phyloP scores from a whole-genome alignment of 495 filamentous ascomycete genomes.

The Aspergillus baeticus region DNA sequence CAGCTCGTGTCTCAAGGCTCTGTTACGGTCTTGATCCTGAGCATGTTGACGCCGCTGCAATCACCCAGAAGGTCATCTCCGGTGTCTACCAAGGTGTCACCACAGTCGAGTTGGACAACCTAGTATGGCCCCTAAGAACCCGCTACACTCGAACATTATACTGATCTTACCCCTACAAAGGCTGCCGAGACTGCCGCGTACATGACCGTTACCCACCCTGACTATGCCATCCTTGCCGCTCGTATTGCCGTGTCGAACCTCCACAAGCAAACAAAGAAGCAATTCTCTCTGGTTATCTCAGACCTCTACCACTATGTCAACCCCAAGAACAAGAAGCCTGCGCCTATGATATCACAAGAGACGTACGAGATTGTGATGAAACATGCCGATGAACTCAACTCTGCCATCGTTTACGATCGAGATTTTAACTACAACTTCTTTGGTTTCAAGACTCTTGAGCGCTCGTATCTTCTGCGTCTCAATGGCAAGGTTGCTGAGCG shows the following conservation, averaged over 20 bases:
- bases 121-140: conserved; percentile 60
- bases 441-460: conserved; percentile 98
- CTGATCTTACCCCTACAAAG: conserved; percentile 46
- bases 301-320: conserved; percentile 97
- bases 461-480: conserved; percentile 91
- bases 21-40: conserved; percentile 97
- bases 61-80: conserved; percentile 98
- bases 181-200: conserved; percentile 98
- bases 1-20: conserved; percentile 91
- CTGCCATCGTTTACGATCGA: conserved; percentile 96
- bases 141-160: not conserved
- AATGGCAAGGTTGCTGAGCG: conserved; percentile 93
- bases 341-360: conserved; percentile 89
- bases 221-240: conserved; percentile 97
- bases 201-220: conserved; percentile 99
- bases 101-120: conserved; percentile 91
- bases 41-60: conserved; percentile 96
- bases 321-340: conserved; percentile 79
- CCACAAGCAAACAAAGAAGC: conserved; percentile 99
- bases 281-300: conserved; percentile 89
- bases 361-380: conserved; percentile 91
- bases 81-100: conserved; percentile 99
- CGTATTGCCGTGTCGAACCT: conserved; percentile 99
- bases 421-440: conserved; percentile 99
- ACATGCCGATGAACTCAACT: conserved; percentile 94